phyloP scores from a whole-genome alignment of 2,329 filamentous ascomycete genomes.

The Fusarium staphyleae region DNA sequence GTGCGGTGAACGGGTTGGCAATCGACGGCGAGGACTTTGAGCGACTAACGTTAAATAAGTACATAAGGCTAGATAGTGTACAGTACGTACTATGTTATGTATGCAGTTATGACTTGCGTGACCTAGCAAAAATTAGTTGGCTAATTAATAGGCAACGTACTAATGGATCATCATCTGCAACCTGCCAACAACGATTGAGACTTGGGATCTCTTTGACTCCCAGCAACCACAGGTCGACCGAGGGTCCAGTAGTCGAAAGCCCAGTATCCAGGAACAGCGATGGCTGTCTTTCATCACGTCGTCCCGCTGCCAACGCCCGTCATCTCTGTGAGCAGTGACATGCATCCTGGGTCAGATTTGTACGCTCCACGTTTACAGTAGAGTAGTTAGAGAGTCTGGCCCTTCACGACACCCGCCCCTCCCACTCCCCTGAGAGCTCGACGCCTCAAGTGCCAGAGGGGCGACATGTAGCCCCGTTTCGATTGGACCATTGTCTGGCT shows the following conservation, averaged over 20 bases:
- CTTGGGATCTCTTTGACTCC: neutral
- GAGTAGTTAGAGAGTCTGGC: neutral
- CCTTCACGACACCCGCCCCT: slow-evolving; percentile 8
- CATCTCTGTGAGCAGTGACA: slow-evolving; percentile 11
- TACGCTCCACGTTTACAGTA: neutral
- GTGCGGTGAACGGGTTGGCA: neutral
- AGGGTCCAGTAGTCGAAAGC: no score
- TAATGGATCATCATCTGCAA: no score
- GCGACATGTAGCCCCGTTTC: neutral
- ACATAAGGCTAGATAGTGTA: no score
- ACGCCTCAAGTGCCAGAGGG: slow-evolving; percentile 1
- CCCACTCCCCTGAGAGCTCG: slow-evolving; percentile 3
- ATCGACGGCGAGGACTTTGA: no score
- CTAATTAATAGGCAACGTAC: no score
- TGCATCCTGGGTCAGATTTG: slow-evolving; percentile 18
- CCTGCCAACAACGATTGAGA: no score
- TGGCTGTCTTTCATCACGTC: neutral
- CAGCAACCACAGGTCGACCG: neutral
- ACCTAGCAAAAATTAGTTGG: no score
- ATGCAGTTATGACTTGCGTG: no score
- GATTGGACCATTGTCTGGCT: slow-evolving; percentile 8
- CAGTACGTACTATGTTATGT: no score
- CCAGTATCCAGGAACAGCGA: no score
- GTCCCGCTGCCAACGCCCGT: slow-evolving; percentile 13
- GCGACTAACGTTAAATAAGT: no score